phyloP scores from a whole-genome alignment of 306 rosid species.

The Ormosia semicastrata region DNA sequence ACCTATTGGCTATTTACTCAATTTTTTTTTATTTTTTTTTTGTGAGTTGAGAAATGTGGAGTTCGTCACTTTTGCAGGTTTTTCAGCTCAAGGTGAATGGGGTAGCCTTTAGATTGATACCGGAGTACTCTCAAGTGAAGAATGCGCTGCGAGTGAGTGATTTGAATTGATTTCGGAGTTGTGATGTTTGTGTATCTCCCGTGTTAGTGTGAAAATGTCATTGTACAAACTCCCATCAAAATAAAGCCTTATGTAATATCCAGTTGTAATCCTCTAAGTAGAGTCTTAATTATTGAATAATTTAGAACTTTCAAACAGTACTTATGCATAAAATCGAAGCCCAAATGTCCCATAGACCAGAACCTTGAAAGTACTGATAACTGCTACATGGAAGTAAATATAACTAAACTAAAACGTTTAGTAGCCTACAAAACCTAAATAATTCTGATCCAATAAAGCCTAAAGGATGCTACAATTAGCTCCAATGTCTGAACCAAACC shows the following conservation, averaged over 20 bases:
- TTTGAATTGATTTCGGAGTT: too few species aligned
- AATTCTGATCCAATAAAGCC: too few species aligned
- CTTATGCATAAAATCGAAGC: too few species aligned
- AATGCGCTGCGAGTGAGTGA: conserved; percentile 64
- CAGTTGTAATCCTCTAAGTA: background rate
- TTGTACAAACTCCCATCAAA: background rate
- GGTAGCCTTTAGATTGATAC: conserved; percentile 85
- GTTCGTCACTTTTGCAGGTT: conserved; percentile 42
- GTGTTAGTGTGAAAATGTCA: background rate
- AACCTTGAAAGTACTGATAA: too few species aligned
- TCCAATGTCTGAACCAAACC: background rate
- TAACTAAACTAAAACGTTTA: too few species aligned
- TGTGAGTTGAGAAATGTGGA: background rate
- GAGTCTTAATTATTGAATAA: too few species aligned
- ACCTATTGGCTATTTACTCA: too few species aligned
- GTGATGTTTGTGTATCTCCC: background rate
- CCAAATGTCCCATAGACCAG: too few species aligned
- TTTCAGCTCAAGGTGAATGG: conserved; percentile 89
- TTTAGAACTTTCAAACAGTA: background rate
- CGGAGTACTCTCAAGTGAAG: conserved; percentile 74
- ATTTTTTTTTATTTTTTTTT: background rate
- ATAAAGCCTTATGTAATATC: background rate
- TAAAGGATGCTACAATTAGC: background rate
- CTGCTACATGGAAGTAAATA: too few species aligned
- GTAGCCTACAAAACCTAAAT: too few species aligned